Base-by-base conservation (phyloP, 2,329 filamentous ascomycete species). In the Didymosphaeria variabile region DNA sequence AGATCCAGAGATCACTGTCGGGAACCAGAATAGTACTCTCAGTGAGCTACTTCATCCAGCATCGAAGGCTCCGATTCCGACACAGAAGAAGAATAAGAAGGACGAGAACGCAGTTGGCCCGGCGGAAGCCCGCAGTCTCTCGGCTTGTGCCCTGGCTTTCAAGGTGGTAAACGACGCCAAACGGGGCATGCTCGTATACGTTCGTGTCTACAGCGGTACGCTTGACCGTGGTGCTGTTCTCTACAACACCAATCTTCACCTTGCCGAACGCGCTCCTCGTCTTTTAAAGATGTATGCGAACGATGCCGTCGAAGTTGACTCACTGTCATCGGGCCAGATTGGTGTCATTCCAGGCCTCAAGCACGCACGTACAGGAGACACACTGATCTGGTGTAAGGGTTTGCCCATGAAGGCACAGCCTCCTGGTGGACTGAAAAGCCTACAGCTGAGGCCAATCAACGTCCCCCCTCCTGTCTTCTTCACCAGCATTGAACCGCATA, bases 401-500 rank as follows among this genome's bases (percentile, higher is more conserved):
- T 82, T 84, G 46, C 88, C 85, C 60, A 80, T 83, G 12, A 86
- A 87, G 73, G 86, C 86, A 7, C 85, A 87, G 0, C 89, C 92
- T 1, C 88, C 91, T 19, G 85, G 88, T 17, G 85, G 88, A 0
- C 81, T 97, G 52, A 88, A 90, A 53, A 89, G 86, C 17, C 81
- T 98, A 17, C 93, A 97, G 72, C 87, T 99, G 38, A 88, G 93
- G 17, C 93, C 95, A 0, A 95, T 97, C 31, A 87, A 91, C 61
- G 92, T 97, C 0, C 94, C 95, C 0, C 93, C 95, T 0, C 93
- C 95, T 0, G 95, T 99, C 0, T 97, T 97, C 73, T 99, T 98
- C 77, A 90, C 96, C n/a, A 92, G 94, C 62, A 89, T 98, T 31
- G 94, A 98, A 66, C 92, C 88, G 19, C 81, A 93, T 67, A 90